phyloP scores from a whole-genome alignment of 2,329 filamentous ascomycete species.

The Pezicula rhizophila region DNA sequence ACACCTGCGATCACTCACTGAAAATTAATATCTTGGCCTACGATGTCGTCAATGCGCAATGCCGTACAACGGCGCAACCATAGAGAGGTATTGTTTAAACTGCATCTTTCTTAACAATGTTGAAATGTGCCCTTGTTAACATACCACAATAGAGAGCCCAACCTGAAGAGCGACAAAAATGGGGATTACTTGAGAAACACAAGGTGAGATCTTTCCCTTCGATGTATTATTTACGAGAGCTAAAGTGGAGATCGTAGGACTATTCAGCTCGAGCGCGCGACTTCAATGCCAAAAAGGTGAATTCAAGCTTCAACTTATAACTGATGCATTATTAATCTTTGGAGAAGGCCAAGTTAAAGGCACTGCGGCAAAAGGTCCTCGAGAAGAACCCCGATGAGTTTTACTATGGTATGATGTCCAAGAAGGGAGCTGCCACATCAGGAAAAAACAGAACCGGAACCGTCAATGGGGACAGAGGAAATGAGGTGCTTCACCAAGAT shows the following conservation, averaged over 20 bases:
- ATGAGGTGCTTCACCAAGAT: slow-evolving; percentile 48
- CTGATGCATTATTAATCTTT: too few species aligned
- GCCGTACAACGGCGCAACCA: slow-evolving; percentile 77
- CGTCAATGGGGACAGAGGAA: slow-evolving; percentile 52
- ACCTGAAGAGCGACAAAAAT: slow-evolving; percentile 73
- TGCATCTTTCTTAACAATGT: too few species aligned
- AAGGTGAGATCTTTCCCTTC: slow-evolving; percentile 48
- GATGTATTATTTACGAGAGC: not conserved
- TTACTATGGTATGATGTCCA: slow-evolving; percentile 64
- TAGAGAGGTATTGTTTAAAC: slow-evolving; percentile 43
- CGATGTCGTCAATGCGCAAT: slow-evolving; percentile 57
- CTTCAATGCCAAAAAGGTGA: slow-evolving; percentile 50
- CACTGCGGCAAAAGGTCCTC: slow-evolving; percentile 53
- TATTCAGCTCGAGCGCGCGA: slow-evolving; percentile 60
- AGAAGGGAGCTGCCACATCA: slow-evolving; percentile 46
- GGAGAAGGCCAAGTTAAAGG: slow-evolving; percentile 48
- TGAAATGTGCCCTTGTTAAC: too few species aligned
- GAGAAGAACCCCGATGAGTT: slow-evolving; percentile 69
- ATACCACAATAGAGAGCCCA: slow-evolving; percentile 55
- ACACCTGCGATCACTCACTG: too few species aligned
- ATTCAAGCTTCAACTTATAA: too few species aligned
- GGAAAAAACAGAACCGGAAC: slow-evolving; percentile 50
- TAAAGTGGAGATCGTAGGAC: slow-evolving; percentile 36
- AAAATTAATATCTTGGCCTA: not conserved
- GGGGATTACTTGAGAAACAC: slow-evolving; percentile 92